Percentiles rank a stretch among this genome's conserved stretches.
Evolutionary conservation across 2,329 filamentous ascomycete genomes (phyloP).

Genomic region (Celoporthe dispersa): DNA sequence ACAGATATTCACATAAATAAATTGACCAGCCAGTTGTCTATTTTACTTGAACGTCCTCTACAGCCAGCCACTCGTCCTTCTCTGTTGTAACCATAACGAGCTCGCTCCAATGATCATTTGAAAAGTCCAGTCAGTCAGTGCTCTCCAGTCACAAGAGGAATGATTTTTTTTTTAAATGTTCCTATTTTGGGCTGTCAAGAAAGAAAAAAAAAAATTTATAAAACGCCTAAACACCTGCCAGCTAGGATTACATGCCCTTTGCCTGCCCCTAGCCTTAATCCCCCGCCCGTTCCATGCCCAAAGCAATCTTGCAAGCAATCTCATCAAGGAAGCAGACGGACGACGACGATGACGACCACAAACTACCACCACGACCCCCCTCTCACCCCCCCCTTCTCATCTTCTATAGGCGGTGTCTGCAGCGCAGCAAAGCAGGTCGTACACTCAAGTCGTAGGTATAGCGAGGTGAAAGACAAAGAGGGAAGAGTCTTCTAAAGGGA

Average conservation of each 20-base stretch:
- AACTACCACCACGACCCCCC: no score
- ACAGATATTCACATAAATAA: neutral
- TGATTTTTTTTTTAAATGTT: neutral
- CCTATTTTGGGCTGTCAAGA: neutral
- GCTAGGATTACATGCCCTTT: constrained; percentile 4
- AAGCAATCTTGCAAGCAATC: neutral
- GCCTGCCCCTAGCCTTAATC: neutral
- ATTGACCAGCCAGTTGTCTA: no score
- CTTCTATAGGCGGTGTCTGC: neutral
- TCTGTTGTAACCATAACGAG: no score
- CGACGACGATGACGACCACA: neutral
- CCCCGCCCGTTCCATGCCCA: neutral
- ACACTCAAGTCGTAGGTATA: neutral
- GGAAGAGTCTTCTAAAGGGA: neutral
- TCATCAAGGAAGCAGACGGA: constrained; percentile 3
- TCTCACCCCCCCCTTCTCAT: no score
- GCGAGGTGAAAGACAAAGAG: neutral
- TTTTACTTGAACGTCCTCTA: no score
- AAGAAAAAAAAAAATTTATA: neutral
- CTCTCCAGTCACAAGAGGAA: neutral
- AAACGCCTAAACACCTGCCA: constrained; percentile 14
- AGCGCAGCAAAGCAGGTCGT: neutral
- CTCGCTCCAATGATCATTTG: no score
- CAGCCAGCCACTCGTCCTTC: no score
- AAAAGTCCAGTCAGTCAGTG: no score